Conservation (phyloP, 1,284 basidiomycete species). For the Paramarasmius palmivorus region DNA sequence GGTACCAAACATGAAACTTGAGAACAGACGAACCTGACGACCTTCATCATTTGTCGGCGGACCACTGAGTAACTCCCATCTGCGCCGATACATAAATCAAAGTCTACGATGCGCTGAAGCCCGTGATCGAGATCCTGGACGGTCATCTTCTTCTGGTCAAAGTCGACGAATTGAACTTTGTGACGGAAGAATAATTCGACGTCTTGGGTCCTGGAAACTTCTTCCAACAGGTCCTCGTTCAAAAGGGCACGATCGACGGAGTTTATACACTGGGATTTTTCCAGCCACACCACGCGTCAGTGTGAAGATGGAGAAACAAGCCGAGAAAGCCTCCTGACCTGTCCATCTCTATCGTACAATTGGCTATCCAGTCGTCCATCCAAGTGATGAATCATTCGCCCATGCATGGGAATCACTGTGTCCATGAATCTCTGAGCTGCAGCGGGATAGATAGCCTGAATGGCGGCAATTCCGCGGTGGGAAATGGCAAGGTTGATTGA, state of each 20-base stretch:
- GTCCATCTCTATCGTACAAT: slow-evolving; percentile 84
- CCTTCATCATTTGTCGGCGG: slow-evolving; percentile 86
- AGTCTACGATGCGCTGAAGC: slow-evolving; percentile 49
- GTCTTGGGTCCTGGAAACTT: slow-evolving; percentile 61
- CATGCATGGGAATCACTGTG: slow-evolving; percentile 90
- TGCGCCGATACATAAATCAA: slow-evolving; percentile 86
- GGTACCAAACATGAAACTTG: slow-evolving; percentile 22
- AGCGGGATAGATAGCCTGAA: slow-evolving; percentile 77
- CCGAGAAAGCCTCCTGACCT: slow-evolving; percentile 51
- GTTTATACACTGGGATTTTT: slow-evolving; percentile 75
- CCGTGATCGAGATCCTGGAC: slow-evolving; percentile 46
- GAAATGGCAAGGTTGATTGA: slow-evolving; percentile 98
- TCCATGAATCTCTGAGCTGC: slow-evolving; percentile 76
- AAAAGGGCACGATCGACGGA: slow-evolving; percentile 89
- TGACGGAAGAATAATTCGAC: slow-evolving; percentile 79
- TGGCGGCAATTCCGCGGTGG: slow-evolving; percentile 86
- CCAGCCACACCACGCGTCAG: slow-evolving; percentile 10
- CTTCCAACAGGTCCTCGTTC: slow-evolving; percentile 82
- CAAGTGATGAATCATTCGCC: slow-evolving; percentile 90
- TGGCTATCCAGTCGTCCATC: slow-evolving; percentile 78
- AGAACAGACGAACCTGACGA: slow-evolving; percentile 66
- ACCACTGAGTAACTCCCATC: slow-evolving; percentile 90
- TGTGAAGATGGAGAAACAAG: slow-evolving; percentile 13
- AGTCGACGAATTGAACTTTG: slow-evolving; percentile 74
- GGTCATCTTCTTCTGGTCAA: slow-evolving; percentile 64